Percentiles rank a stretch among this genome's conserved stretches.
phyloP scores from a whole-genome alignment of 148 eudicot species.

The Rheum nobile region DNA sequence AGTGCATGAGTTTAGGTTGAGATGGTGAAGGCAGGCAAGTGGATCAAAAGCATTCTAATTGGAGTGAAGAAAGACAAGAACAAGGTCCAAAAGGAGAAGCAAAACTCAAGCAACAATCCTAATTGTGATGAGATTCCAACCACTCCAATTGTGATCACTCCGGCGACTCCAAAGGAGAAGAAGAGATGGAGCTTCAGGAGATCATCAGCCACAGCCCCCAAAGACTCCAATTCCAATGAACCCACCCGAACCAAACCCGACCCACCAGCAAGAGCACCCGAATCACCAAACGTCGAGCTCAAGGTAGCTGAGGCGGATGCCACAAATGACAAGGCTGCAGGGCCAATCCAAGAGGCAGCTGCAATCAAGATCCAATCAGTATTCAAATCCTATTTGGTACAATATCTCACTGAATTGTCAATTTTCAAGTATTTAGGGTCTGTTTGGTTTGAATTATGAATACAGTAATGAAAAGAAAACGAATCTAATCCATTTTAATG shows the following conservation, averaged over 20 bases:
- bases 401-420: not conserved
- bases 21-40: slow-evolving; percentile 79
- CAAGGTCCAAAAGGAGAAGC: slow-evolving; percentile 18
- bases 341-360: slow-evolving; percentile 26
- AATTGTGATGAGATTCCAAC: slow-evolving; percentile 15
- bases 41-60: slow-evolving; percentile 53
- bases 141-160: slow-evolving; percentile 29
- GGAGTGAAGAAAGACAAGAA: slow-evolving; percentile 13
- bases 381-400: slow-evolving; percentile 64
- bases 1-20: slow-evolving; percentile 2
- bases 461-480: no score
- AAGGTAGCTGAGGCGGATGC: slow-evolving; percentile 8
- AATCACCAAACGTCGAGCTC: slow-evolving; percentile 3
- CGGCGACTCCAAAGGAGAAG: slow-evolving; percentile 68
- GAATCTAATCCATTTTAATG: no score
- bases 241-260: slow-evolving; percentile 11
- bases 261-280: not conserved
- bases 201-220: slow-evolving; percentile 38
- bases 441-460: no score
- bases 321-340: slow-evolving; percentile 24
- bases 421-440: no score
- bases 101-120: slow-evolving; percentile 9
- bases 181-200: slow-evolving; percentile 85
- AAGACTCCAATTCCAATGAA: slow-evolving; percentile 11
- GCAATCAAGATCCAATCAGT: slow-evolving; percentile 73